phyloP scores from a whole-genome alignment of 2,329 filamentous ascomycete genomes.

The Penicillium sp. region DNA sequence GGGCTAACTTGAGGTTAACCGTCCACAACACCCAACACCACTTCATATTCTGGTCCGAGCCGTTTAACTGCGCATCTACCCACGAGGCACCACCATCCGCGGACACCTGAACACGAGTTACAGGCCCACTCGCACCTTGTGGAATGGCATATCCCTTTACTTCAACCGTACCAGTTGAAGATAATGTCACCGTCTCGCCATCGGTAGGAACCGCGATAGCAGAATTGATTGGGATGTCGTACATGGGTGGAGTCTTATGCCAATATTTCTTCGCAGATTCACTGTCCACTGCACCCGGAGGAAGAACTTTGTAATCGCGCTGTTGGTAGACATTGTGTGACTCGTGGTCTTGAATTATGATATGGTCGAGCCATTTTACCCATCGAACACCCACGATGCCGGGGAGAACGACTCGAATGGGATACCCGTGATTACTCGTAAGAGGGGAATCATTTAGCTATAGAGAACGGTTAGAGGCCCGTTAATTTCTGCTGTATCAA shows the following conservation, averaged over 20 bases:
- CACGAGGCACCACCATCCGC: slow-evolving; percentile 58
- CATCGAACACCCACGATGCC: slow-evolving; percentile 60
- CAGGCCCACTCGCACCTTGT: slow-evolving; percentile 58
- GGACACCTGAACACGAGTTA: slow-evolving; percentile 61
- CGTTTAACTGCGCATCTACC: slow-evolving; percentile 54
- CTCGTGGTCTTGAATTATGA: slow-evolving; percentile 59
- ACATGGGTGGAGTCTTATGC: slow-evolving; percentile 56
- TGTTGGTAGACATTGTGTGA: slow-evolving; percentile 64
- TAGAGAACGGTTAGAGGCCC: too few species aligned
- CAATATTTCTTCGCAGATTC: slow-evolving; percentile 61
- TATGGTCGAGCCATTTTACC: slow-evolving; percentile 63
- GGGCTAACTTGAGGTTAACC: slow-evolving; percentile 50
- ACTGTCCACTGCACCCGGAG: slow-evolving; percentile 56
- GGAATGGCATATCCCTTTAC: slow-evolving; percentile 64
- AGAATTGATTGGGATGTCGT: slow-evolving; percentile 64
- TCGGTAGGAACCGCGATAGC: slow-evolving; percentile 58
- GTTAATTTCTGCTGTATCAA: too few species aligned
- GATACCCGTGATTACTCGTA: slow-evolving; percentile 57
- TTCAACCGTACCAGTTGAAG: slow-evolving; percentile 52
- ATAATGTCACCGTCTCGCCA: slow-evolving; percentile 50
- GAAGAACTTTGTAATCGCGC: slow-evolving; percentile 65
- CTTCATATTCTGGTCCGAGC: slow-evolving; percentile 42
- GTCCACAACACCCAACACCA: slow-evolving; percentile 66
- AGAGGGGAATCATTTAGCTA: slow-evolving; percentile 59
- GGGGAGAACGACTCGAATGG: slow-evolving; percentile 59